Conservation (phyloP, 306 rosid genomes). For the Cucurbita moschata region DNA sequence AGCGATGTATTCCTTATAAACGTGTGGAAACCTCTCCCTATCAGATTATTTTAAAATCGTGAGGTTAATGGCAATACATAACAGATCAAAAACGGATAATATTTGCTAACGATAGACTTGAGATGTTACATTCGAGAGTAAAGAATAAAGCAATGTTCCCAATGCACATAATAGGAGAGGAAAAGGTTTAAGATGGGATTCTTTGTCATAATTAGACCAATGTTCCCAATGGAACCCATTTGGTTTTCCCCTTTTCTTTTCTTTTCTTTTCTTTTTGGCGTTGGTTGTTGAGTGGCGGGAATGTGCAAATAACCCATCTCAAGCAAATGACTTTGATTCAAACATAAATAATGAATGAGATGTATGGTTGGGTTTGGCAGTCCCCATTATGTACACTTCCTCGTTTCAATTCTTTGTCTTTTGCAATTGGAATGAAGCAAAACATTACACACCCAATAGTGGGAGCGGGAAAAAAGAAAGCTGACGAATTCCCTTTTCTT, state of each 20-base stretch:
- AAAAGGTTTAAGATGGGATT: constrained; percentile 25
- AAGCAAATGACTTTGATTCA: constrained; percentile 39
- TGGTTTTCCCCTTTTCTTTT: not conserved
- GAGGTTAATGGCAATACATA: too few species aligned
- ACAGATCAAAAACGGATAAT: too few species aligned
- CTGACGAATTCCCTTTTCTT: not conserved
- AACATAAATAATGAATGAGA: constrained; percentile 40
- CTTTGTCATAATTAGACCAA: constrained; percentile 1
- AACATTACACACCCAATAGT: not conserved
- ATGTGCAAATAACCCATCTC: constrained; percentile 27
- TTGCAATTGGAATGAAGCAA: constrained; percentile 6
- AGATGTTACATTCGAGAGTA: too few species aligned
- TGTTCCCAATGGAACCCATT: constrained; percentile 1
- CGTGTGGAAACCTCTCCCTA: too few species aligned
- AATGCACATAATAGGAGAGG: constrained; percentile 24
- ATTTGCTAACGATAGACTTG: too few species aligned
- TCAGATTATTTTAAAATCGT: too few species aligned
- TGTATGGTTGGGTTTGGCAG: constrained; percentile 23
- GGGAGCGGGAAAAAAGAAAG: not conserved
- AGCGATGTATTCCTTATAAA: too few species aligned
- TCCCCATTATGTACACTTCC: constrained; percentile 15
- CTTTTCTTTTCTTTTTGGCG: not conserved
- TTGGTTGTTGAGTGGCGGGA: constrained; percentile 1
- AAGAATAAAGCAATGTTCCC: constrained; percentile 50
- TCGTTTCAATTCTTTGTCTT: not conserved